These are phyloP conservation scores for Arbutus unedo DNA, from an alignment of 148 eudicot genomes.

Conservation along the genomic window DNA sequence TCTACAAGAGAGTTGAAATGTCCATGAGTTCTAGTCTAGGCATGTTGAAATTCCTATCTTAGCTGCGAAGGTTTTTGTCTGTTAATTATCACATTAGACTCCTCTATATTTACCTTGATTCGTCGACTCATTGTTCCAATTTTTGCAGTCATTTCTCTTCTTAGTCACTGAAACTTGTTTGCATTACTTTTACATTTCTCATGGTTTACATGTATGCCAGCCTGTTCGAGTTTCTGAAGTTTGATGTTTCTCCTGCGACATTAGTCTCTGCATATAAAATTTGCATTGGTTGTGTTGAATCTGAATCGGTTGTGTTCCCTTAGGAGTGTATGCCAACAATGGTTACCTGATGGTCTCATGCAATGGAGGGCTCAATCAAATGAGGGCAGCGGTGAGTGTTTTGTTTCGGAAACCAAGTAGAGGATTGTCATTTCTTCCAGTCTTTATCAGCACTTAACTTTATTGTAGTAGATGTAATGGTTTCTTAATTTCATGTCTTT, in stretches of 20 bases:
- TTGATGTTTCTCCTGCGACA: not conserved
- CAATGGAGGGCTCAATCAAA: slow-evolving; percentile 99
- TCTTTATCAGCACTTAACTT: not conserved
- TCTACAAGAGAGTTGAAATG: not conserved
- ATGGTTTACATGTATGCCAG: not conserved
- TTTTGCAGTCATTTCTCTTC: not conserved
- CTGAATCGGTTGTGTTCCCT: slow-evolving; percentile 13
- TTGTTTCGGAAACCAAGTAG: not conserved
- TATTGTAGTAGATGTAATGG: not conserved
- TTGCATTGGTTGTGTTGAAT: not conserved
- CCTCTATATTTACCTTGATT: not conserved
- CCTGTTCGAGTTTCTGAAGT: not conserved
- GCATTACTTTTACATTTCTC: not conserved
- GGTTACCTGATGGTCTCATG: slow-evolving; percentile 98
- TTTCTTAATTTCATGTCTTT: not conserved
- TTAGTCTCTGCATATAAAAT: not conserved
- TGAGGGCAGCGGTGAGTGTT: slow-evolving; percentile 92
- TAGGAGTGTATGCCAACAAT: slow-evolving; percentile 95
- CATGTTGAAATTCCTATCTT: not conserved
- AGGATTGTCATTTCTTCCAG: slow-evolving; percentile 10
- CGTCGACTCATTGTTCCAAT: slow-evolving; percentile 10
- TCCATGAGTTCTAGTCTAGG: not conserved
- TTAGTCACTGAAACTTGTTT: not conserved
- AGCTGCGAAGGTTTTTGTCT: not conserved
- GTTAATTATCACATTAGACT: not conserved